A percentile compares a stretch with the other conserved stretches of the same genome.
These are phyloP conservation scores for Kodamaea nitidulidarum DNA, from an alignment of 805 yeast genomes.

Conservation along the genomic window DNA sequence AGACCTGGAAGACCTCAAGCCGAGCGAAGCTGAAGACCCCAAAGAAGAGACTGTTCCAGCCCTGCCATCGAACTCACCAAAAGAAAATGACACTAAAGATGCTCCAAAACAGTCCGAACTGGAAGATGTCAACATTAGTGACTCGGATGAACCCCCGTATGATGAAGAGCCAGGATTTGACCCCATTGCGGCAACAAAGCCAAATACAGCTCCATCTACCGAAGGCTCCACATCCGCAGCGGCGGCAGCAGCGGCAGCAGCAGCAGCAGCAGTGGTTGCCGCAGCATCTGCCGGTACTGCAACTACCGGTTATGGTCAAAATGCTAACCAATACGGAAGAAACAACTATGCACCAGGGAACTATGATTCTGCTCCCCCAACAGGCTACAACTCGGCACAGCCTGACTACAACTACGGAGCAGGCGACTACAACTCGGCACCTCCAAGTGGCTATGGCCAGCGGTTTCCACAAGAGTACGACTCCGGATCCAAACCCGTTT, in stretches of 20 bases:
- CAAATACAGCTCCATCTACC: not conserved
- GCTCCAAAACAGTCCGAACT: not conserved
- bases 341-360: not conserved
- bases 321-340: not conserved
- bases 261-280: not conserved
- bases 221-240: conserved; percentile 1
- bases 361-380: not conserved
- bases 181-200: conserved; percentile 1
- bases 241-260: conserved; percentile 1
- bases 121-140: conserved; percentile 2
- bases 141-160: conserved; percentile 1
- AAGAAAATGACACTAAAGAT: not conserved
- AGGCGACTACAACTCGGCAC: not conserved
- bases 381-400: not conserved
- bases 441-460: conserved; percentile 2
- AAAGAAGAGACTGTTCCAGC: too few species aligned
- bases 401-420: not conserved
- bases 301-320: not conserved
- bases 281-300: not conserved
- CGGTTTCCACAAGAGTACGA: conserved; percentile 1
- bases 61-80: not conserved
- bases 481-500: conserved; percentile 27
- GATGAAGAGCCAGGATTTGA: conserved; percentile 4
- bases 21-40: conserved; percentile 1
- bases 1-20: conserved; percentile 2